phyloP scores from a whole-genome alignment of 805 yeast genomes.

The Candida patagonica region DNA sequence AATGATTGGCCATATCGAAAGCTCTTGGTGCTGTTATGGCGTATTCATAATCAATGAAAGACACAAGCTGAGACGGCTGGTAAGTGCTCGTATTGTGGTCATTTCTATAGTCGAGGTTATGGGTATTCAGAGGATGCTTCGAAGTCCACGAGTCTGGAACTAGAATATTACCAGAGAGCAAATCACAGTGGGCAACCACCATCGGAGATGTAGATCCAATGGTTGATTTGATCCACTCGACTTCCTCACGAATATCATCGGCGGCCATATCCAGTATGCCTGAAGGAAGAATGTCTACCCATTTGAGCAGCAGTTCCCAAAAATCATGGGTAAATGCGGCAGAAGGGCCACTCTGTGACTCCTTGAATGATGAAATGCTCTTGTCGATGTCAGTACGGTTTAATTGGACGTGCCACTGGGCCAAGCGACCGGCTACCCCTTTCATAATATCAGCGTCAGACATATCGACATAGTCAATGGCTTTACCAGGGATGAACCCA shows the following conservation, averaged over 20 bases:
- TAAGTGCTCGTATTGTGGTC: conserved; percentile 11
- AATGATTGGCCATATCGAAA: conserved; percentile 86
- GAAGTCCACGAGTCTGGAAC: conserved; percentile 36
- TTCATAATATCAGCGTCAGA: conserved; percentile 39
- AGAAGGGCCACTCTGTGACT: conserved; percentile 25
- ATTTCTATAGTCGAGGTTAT: neutral
- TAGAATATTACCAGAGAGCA: conserved; percentile 64
- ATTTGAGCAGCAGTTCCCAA: conserved; percentile 52
- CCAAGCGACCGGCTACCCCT: conserved; percentile 54
- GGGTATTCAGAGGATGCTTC: conserved; percentile 3
- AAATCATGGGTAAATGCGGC: conserved; percentile 30
- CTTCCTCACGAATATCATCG: conserved; percentile 39
- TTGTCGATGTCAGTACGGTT: conserved; percentile 36
- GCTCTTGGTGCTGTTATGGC: conserved; percentile 87
- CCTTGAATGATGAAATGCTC: conserved; percentile 11
- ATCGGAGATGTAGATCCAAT: conserved; percentile 28
- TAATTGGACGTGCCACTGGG: conserved; percentile 57
- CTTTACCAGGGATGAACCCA: conserved; percentile 57
- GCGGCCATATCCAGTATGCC: conserved; percentile 29
- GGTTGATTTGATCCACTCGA: conserved; percentile 42
- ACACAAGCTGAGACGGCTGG: conserved; percentile 13
- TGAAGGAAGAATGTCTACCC: conserved; percentile 58
- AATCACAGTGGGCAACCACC: conserved; percentile 64
- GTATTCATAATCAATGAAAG: conserved; percentile 89
- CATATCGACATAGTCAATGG: conserved; percentile 49